Evolutionary conservation across 75 land plant species (phyloP).

Genomic region (Chamaecyparis obtusa): DNA sequence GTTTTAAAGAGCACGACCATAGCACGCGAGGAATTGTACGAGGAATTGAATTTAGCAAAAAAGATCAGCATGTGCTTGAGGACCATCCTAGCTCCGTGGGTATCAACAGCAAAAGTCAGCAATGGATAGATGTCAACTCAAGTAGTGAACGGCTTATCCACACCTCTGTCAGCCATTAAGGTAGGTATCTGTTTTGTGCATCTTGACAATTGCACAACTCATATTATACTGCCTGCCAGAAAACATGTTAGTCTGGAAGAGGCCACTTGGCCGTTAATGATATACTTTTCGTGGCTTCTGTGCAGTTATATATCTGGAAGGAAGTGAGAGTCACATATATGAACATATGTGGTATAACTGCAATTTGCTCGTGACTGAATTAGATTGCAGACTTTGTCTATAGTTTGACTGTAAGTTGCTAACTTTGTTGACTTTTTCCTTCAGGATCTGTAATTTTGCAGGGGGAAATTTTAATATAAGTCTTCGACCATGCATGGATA

Average conservation of each 20-base stretch:
- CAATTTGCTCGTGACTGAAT: not conserved
- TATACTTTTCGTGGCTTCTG: not conserved
- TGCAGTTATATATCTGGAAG: not conserved
- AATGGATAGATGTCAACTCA: conserved; percentile 4
- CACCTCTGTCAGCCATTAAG: conserved; percentile 6
- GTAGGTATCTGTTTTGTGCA: not conserved
- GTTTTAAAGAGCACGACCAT: conserved; percentile 17
- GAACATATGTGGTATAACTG: not conserved
- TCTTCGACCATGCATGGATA: not conserved
- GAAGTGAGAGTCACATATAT: not conserved
- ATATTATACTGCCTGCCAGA: not conserved
- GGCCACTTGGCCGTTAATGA: not conserved
- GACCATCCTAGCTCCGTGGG: not conserved
- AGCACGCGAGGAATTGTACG: conserved; percentile 1
- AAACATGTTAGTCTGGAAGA: not conserved
- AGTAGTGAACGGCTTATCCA: not conserved
- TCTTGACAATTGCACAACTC: not conserved
- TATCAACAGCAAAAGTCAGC: conserved; percentile 14
- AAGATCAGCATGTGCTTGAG: conserved; percentile 3
- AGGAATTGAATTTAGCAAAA: not conserved
- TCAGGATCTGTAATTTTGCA: not conserved
- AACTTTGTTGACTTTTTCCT: not conserved
- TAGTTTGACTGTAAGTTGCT: not conserved
- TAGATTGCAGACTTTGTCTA: not conserved
- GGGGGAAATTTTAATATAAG: not conserved